phyloP scores from a whole-genome alignment of 225 moss, liverwort and hornwort genomes.

The Takakia lepidozioides region DNA sequence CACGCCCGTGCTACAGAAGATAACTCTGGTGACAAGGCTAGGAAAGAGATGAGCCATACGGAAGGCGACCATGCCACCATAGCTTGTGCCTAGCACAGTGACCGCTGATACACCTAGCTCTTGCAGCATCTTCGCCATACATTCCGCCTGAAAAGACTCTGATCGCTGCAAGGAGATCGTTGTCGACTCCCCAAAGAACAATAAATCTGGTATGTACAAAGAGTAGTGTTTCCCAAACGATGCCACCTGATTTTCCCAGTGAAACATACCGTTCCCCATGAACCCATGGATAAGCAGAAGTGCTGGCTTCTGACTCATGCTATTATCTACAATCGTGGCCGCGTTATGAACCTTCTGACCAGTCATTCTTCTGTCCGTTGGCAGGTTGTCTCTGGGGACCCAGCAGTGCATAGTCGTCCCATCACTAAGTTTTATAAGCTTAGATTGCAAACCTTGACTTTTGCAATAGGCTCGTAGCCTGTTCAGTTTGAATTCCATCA shows the following conservation, averaged over 20 bases:
- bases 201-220: conserved; percentile 48
- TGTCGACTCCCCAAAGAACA: conserved; percentile 46
- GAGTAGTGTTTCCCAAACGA: conserved; percentile 20
- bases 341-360: too few species aligned
- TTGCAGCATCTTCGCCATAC: conserved; percentile 24
- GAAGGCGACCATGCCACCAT: conserved; percentile 50
- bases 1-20: conserved; percentile 45
- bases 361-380: too few species aligned
- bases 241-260: conserved; percentile 46
- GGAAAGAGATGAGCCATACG: conserved; percentile 30
- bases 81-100: conserved; percentile 50
- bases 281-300: conserved; percentile 53
- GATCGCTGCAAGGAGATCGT: conserved; percentile 20
- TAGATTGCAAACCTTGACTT: conserved; percentile 27
- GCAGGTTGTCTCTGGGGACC: conserved; percentile 19
- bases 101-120: conserved; percentile 20
- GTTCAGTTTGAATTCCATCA: too few species aligned
- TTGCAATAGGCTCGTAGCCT: conserved; percentile 2
- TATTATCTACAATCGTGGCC: too few species aligned
- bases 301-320: conserved; percentile 19
- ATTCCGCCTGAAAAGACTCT: conserved; percentile 51
- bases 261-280: conserved; percentile 22
- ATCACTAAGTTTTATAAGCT: conserved; percentile 18
- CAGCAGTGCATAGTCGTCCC: conserved; percentile 56
- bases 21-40: conserved; percentile 32